Evolutionary conservation across 345 rosid genomes (phyloP), one percentile per base, ranked within the genome.

Genomic region (Eucalyptus fibrosa): DNA sequence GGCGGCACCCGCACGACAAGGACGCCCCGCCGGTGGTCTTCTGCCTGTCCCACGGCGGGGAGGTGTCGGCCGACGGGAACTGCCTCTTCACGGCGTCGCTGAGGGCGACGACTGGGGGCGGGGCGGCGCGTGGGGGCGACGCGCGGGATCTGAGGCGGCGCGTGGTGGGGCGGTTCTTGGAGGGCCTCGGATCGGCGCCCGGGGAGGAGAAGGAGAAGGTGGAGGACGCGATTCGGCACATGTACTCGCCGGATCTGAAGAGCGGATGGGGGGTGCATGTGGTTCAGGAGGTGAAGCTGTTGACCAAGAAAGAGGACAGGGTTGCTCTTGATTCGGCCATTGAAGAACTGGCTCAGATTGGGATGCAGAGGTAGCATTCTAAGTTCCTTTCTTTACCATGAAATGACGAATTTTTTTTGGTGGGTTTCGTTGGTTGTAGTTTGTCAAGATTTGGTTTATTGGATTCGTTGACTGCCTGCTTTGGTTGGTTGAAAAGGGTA

Each of bases 221-320:
- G 88, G 92, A 92, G 44, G 95, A 90, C 5, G 97, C 92, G 86
- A 94, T 98, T 91, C 91, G 94, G 92, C 97, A 98, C 56, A 94
- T 98, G 99, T 98, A 98, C 90, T 93, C 97, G 87, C 99, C 99
- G 92, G 99, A 97, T 98, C 97, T 98, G 97, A 95, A 92, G 87
- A 95, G 53, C n/a, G 99, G 99, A 13, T 98, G 99, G 99, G 99
- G 99, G 88, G 93, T 98, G 90, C 99, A 98, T 62, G 95, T 98
- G 17, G 97, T 98, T 24, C 99, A 98, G 91, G 99, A 98, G 92
- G 95, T 94, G 69, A 98, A 98, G 92, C 51, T 98, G 87, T 91
- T 98, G 88, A 98, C 97, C 28, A 94, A 91, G 90, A 97, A 96
- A 85, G 94, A 92, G 42, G 98, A 96, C 77, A 97, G 99, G 53